These are phyloP conservation scores for barley (Hordeum vulgare) DNA, from an alignment of 176 grass and related monocot genomes.

Conservation along the genomic window MorexV3_pseudomolecules_assembly NC_058519.1:60688709-60689208, in stretches of 20 bases:
- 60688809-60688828: neutral
- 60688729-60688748: neutral
- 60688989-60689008: neutral
- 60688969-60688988: neutral
- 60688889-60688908: neutral
- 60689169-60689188: neutral
- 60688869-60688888: neutral
- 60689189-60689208: neutral
- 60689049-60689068: neutral
- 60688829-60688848: neutral
- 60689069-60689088: neutral
- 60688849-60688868: neutral
- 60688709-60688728: too few species aligned
- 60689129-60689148: neutral
- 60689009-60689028: constrained; percentile 7
- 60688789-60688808: neutral
- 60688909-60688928: neutral
- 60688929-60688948: neutral
- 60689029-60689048: neutral
- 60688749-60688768: constrained; percentile 3
- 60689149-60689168: neutral
- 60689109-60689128: neutral
- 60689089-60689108: neutral
- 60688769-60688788: neutral
- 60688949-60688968: neutral